These are phyloP conservation scores for Monosporascus cannonballus DNA, from an alignment of 2,329 filamentous ascomycete genomes.

Conservation along the genomic window DNA sequence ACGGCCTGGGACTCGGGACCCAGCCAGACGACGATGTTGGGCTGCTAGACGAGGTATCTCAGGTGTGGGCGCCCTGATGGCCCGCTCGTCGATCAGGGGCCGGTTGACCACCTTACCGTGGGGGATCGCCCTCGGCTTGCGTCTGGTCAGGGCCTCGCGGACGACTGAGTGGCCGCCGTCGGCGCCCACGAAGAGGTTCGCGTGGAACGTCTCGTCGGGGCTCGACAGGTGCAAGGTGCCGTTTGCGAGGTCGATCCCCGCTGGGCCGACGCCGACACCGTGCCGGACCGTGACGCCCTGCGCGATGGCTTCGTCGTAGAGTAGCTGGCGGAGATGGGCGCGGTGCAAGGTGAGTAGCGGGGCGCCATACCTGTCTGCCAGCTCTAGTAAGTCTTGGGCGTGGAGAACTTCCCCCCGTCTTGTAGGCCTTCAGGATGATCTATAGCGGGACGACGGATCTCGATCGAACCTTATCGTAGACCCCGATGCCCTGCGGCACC, in stretches of 20 bases:
- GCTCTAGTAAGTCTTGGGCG: conserved; percentile 8
- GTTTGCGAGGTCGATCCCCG: conserved; percentile 5
- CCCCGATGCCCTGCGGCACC: conserved; percentile 12
- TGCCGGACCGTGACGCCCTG: conserved; percentile 10
- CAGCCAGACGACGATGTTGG: conserved; percentile 15
- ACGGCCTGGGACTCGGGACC: conserved; percentile 14
- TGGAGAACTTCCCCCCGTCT: conserved; percentile 12
- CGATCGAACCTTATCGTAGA: conserved; percentile 10
- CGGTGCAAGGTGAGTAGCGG: conserved; percentile 16
- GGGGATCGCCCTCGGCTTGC: conserved; percentile 9
- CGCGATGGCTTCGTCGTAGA: conserved; percentile 13
- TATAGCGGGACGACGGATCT: conserved; percentile 7
- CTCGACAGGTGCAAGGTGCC: conserved; percentile 4
- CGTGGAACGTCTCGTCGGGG: conserved; percentile 5
- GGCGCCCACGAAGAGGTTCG: conserved; percentile 12
- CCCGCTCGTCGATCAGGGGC: conserved; percentile 11
- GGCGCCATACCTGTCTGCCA: conserved; percentile 7
- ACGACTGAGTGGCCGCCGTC: conserved; percentile 10
- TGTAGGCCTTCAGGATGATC: conserved; percentile 14
- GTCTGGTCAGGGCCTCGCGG: conserved; percentile 8
- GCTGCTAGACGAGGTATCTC: conserved; percentile 8
- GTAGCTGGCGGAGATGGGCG: conserved; percentile 11
- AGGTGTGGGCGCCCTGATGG: conserved; percentile 10
- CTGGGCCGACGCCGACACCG: conserved; percentile 8
- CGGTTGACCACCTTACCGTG: conserved; percentile 16